phyloP scores from a whole-genome alignment of 164 flowering plant species.

The Annona squamosa region DNA sequence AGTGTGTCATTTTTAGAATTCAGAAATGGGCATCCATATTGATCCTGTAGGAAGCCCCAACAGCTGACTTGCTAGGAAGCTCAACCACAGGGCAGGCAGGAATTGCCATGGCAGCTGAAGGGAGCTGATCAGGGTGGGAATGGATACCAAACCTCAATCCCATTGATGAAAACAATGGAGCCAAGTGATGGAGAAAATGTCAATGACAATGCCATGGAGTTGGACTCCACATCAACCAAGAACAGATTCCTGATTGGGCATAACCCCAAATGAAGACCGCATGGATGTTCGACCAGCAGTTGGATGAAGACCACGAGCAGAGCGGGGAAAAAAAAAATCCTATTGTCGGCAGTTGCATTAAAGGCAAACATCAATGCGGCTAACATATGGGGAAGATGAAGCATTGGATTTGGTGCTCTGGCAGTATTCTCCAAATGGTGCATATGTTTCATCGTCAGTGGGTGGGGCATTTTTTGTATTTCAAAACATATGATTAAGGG shows the following conservation, averaged over 20 bases:
- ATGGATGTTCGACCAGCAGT: too few species aligned
- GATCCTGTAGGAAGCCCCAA: slow-evolving; percentile 36
- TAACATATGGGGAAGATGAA: too few species aligned
- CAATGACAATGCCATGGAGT: slow-evolving; percentile 17
- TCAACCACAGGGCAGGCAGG: slow-evolving; percentile 26
- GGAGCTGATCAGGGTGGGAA: slow-evolving; percentile 27
- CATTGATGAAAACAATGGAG: slow-evolving; percentile 46
- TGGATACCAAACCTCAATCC: slow-evolving; percentile 34
- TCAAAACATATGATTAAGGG: too few species aligned
- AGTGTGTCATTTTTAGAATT: slow-evolving; percentile 34
- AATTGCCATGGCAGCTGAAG: slow-evolving; percentile 19
- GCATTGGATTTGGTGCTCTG: too few species aligned
- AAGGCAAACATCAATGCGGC: too few species aligned
- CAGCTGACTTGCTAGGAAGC: slow-evolving; percentile 21
- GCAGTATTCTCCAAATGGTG: too few species aligned
- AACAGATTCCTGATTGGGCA: slow-evolving; percentile 30
- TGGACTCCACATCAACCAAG: slow-evolving; percentile 21
- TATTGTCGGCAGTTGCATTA: too few species aligned
- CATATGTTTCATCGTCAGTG: too few species aligned
- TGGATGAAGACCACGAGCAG: too few species aligned
- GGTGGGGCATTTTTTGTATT: too few species aligned
- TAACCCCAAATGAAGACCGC: background rate
- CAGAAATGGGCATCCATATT: slow-evolving; percentile 41
- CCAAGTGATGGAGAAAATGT: slow-evolving; percentile 26
- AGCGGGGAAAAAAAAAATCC: too few species aligned